Base-by-base conservation (phyloP, 2,329 filamentous ascomycete species). In the Trichoderma koningiopsis region DNA sequence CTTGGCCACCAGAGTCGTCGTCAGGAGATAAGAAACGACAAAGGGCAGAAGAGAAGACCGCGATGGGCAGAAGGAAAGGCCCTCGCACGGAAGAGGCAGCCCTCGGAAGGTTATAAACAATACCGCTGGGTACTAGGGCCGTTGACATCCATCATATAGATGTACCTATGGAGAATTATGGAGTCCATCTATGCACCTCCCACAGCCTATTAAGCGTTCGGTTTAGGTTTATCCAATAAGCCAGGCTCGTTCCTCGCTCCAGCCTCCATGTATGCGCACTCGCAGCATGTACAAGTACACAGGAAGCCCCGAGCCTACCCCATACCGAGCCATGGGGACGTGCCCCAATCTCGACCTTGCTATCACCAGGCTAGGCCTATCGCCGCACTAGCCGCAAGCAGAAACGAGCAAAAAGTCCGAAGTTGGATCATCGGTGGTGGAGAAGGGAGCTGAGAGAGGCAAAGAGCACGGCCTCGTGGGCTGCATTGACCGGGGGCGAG, bases 391-490 rank as follows among this genome's bases (percentile, higher is more conserved):
- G 24, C 49, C 33, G 19, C 27, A 35, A 14, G 49, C 52, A 58
- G 49, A 47, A 59, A 52, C 53, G n/a, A 67, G 55, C 55, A 37
- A 67, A 58, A 66, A 47, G 63, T 29, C 63, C 53, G 53, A 58
- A 24, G 55, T 56, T 49, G 55, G 64, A 27, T 29, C 14, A 5
- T 67, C 55, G 55, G 55, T 13, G 16, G 64, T 67, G 64, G 64
- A 52, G 64, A 67, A 52, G 53, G 29, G 37, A 59, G 55, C 64
- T 67, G 40, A 59, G 64, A 67, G 29, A 67, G 64, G 53, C 64
- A 67, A 67, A 56, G 55, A 29, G 33, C 53, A 57, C 24, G 52
- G 53, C 53, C 63, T 58, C 49, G 29, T 64, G 61, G 47, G 13
- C 61, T 58, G 63, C 63, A 57, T 35, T 40, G 63, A 52, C 53